Evolutionary conservation across 805 yeast species (phyloP), one percentile per base, ranked within the genome.

Genomic region (Barnettozyma sucrosica): DNA sequence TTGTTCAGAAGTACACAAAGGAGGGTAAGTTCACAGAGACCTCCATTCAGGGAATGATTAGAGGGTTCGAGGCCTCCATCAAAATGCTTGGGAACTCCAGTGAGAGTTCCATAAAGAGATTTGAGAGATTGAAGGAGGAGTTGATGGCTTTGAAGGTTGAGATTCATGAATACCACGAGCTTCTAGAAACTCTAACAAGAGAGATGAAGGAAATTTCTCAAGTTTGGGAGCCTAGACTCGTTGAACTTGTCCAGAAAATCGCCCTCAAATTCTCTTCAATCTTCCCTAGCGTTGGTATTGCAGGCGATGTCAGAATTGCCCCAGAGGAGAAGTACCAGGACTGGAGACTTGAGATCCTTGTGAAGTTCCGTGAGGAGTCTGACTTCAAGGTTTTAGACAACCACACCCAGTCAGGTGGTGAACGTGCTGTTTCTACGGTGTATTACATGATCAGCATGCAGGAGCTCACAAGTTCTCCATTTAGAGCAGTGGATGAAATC

Each of bases 351-450:
- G 85, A 86, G 50, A 87, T 95, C 39, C 63, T 80, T 63, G 98
- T 93, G 8, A 81, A 88, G 52, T 93, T 93, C 64, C 75, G 99
- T 59, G 89, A 85, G 54, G 78, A 74, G 42, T 80, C 89, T 14
- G 80, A 75, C n/a, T 64, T 85, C 50, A 81, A 81, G 52, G 77
- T 78, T 18, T 71, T 93, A 43, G 90, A 88, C 58, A 80, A 88
- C n/a, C 89, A 85, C 49, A 80, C 92, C 3, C 99, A 93, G 63
- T 88, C 97, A 1, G 99, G 99, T 48, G 99, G 99, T 44, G 99
- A 93, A 65, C 79, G 96, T 59, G 95, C 98, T 1, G 96, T 93
- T 0, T 83, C 97, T 0, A 93, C 98, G 0, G 92, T 92, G 2
- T 77, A 90, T 45, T 93, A 85, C 62, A 77, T 93, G 61, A 86